Conservation (phyloP, 345 rosid genomes). For the Pistacia integerrima region DNA sequence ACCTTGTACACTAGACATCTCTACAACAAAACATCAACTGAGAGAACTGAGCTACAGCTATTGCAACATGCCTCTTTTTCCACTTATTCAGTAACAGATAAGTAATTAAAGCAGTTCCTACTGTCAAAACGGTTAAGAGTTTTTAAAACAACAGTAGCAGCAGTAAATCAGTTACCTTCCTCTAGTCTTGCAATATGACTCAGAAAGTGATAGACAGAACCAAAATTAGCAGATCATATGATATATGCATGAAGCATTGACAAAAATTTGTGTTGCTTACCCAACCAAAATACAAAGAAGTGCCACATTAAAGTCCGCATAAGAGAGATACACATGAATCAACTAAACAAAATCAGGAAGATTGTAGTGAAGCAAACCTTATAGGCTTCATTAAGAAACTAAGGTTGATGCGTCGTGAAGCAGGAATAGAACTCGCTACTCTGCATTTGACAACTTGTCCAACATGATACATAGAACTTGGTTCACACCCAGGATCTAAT, state of each 20-base stretch:
- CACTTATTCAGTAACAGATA: not conserved
- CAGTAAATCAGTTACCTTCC: not conserved
- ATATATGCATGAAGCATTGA: not conserved
- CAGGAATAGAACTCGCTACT: conserved; percentile 61
- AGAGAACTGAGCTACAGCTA: not conserved
- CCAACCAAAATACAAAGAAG: not conserved
- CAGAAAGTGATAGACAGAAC: not conserved
- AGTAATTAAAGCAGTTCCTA: not conserved
- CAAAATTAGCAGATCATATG: not conserved
- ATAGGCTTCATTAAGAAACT: conserved; percentile 76
- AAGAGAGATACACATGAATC: conserved; percentile 5
- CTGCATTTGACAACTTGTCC: conserved; percentile 99
- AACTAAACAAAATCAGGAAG: not conserved
- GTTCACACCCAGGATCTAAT: conserved; percentile 71
- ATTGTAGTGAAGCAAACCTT: conserved; percentile 51
- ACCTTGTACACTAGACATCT: not conserved
- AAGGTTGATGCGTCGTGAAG: conserved; percentile 75
- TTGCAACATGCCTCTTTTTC: not conserved
- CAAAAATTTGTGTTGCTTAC: not conserved
- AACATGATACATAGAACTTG: conserved; percentile 68
- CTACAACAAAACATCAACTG: not conserved
- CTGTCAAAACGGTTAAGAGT: not conserved
- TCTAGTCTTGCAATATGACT: not conserved
- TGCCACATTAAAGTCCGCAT: not conserved
- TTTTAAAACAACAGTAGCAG: not conserved